Evolutionary conservation across 305 asterid species (phyloP).

Genomic region (Fraxinus greggii): DNA sequence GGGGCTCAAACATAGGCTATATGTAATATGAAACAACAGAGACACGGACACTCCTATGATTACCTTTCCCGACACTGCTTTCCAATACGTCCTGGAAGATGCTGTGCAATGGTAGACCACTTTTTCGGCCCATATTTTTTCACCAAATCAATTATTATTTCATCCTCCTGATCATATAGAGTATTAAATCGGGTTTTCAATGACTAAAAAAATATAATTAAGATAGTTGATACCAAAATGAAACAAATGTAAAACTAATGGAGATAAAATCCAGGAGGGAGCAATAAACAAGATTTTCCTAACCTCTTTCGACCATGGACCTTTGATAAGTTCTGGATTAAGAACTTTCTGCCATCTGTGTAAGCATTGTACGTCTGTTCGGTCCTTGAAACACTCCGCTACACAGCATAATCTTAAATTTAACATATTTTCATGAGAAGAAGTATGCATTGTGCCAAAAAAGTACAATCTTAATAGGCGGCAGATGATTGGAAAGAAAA

Average conservation of each 20-base stretch:
- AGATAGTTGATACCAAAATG: not conserved
- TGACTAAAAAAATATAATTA: slow-evolving; percentile 17
- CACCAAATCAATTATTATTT: slow-evolving; percentile 71
- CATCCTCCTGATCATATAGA: slow-evolving; percentile 76
- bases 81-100: slow-evolving; percentile 97
- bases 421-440: not conserved
- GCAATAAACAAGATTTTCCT: slow-evolving; percentile 27
- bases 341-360: slow-evolving; percentile 99
- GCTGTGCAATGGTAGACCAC: slow-evolving; percentile 96
- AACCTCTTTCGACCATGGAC: slow-evolving; percentile 99
- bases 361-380: slow-evolving; percentile 97
- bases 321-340: slow-evolving; percentile 98
- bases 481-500: not conserved
- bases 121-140: slow-evolving; percentile 85
- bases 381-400: slow-evolving; percentile 99
- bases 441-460: not conserved
- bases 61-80: slow-evolving; percentile 99
- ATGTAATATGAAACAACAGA: not conserved
- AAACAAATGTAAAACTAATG: not conserved
- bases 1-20: too few species aligned
- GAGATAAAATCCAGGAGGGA: slow-evolving; percentile 13
- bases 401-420: slow-evolving; percentile 22
- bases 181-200: slow-evolving; percentile 20
- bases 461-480: not conserved
- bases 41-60: slow-evolving; percentile 21